Conservation (phyloP, 306 rosid species). For the Casuarina cunninghamiana region DNA sequence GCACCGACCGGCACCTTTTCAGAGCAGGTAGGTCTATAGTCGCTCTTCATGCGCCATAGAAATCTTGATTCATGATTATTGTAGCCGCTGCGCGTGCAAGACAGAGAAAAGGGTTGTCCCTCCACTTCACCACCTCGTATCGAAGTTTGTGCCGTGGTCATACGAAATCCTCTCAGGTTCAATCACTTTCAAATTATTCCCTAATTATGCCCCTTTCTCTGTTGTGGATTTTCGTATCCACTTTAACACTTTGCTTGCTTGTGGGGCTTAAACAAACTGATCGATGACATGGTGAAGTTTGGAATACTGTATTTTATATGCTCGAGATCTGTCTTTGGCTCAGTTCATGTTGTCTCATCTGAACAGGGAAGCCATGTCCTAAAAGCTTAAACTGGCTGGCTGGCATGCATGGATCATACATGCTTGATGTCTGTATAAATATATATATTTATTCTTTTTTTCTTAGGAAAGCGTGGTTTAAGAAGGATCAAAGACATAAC, state of each 20-base stretch:
- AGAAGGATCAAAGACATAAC: no score
- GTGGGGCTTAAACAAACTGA: conserved; percentile 15
- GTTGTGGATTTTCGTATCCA: conserved; percentile 22
- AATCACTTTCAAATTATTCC: conserved; percentile 26
- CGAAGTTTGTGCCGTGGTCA: conserved; percentile 25
- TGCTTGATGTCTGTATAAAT: not conserved
- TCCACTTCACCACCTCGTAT: conserved; percentile 36
- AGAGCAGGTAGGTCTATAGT: conserved; percentile 18
- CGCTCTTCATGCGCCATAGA: conserved; percentile 17
- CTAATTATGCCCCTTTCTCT: conserved; percentile 28
- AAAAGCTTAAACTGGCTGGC: not conserved
- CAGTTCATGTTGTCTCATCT: not conserved
- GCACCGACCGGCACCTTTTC: conserved; percentile 49
- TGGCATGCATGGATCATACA: not conserved
- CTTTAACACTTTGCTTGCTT: conserved; percentile 17
- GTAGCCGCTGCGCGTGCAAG: conserved; percentile 56
- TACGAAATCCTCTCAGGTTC: conserved; percentile 17
- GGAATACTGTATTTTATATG: conserved; percentile 42
- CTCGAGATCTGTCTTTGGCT: not conserved
- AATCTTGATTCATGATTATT: conserved; percentile 29
- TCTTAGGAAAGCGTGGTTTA: no score
- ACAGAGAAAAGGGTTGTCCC: conserved; percentile 22
- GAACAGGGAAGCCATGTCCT: not conserved
- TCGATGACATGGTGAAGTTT: conserved; percentile 18
- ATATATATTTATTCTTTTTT: no score